Evolutionary conservation across 306 rosid genomes (phyloP), one percentile per base, ranked within the genome.

Genomic region (Rosa rugosa): DNA sequence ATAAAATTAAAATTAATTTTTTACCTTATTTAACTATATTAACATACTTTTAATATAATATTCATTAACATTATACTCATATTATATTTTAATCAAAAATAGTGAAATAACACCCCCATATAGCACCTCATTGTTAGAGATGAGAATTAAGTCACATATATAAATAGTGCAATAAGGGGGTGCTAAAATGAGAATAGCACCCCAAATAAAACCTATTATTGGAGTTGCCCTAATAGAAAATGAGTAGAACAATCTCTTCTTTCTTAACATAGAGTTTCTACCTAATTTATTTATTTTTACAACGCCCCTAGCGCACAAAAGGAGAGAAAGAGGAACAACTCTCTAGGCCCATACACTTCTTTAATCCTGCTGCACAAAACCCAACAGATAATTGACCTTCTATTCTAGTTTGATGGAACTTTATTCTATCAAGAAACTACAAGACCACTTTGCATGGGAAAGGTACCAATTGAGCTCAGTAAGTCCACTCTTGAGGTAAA

Each of bases 401-500:
- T 77, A 68, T 83, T 77, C 75, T 77, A 62, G 17, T 31, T 54
- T 47, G 56, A 11, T 83, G 83, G 78, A 44, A 80, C 85, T 75
- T 56, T 79, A 41, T 71, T 74, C 75, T 4, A 16, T 23, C 31
- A 49, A 71, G 59, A 50, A n/a, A 46, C 41, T 27, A 31, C 59
- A 31, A 66, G 56, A 64, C 25, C n/a, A 16, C 79, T 83, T 83
- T 75, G 47, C 51, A 53, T 69, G 47, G 75, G 7, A 22, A 31
- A 27, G 34, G 46, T 69, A 13, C 22, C 12, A 22, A 31, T 11
- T 5, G 3, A 65, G 75, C 47, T 78, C 67, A 86, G 51, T 81
- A 83, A 11, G 84, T 79, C 87, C 85, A 83, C 69, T 86, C 85
- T 54, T 73, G 74, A 41, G 89, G 89, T 81, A 86, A 83, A 41